Evolutionary conservation across 2,329 filamentous ascomycete genomes (phyloP).

Genomic region (Rhynchosporium secalis): DNA sequence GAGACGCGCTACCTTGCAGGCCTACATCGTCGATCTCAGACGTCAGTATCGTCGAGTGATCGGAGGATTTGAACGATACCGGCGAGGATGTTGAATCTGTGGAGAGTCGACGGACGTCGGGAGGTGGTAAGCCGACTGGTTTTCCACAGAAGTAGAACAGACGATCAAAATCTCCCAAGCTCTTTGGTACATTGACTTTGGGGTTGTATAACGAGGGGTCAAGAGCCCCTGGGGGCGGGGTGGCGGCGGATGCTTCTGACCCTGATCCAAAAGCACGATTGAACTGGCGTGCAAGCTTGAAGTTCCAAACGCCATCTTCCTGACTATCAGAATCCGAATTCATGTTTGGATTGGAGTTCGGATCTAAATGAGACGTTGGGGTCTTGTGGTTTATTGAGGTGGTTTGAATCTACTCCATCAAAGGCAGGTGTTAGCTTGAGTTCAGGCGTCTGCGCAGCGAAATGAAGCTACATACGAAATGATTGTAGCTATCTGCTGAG

Average conservation of each 20-base stretch:
- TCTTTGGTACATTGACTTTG: conserved; percentile 17
- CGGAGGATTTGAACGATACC: conserved; percentile 19
- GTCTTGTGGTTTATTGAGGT: not conserved
- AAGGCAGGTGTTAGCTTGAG: not conserved
- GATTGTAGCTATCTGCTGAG: conserved; percentile 5
- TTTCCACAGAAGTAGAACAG: conserved; percentile 27
- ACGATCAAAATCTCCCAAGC: conserved; percentile 32
- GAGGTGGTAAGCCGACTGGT: conserved; percentile 17
- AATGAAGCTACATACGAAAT: not conserved
- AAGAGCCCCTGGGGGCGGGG: conserved; percentile 5
- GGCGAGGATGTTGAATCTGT: conserved; percentile 16
- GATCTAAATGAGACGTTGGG: not conserved
- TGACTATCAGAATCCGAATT: conserved; percentile 16
- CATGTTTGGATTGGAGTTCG: conserved; percentile 4
- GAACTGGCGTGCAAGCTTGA: conserved; percentile 15
- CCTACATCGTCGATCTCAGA: conserved; percentile 23
- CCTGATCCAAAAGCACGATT: conserved; percentile 16
- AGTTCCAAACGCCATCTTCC: conserved; percentile 14
- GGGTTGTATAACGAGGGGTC: conserved; percentile 23
- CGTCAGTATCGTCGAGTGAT: conserved; percentile 23
- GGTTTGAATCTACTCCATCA: conserved; percentile 4
- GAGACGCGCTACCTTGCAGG: not conserved
- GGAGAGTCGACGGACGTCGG: conserved; percentile 14
- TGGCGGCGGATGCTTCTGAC: conserved; percentile 4
- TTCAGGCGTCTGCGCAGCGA: not conserved